Evolutionary conservation across 2,329 filamentous ascomycete species (phyloP).

Genomic region (Neofusicoccum kwambonambiense): DNA sequence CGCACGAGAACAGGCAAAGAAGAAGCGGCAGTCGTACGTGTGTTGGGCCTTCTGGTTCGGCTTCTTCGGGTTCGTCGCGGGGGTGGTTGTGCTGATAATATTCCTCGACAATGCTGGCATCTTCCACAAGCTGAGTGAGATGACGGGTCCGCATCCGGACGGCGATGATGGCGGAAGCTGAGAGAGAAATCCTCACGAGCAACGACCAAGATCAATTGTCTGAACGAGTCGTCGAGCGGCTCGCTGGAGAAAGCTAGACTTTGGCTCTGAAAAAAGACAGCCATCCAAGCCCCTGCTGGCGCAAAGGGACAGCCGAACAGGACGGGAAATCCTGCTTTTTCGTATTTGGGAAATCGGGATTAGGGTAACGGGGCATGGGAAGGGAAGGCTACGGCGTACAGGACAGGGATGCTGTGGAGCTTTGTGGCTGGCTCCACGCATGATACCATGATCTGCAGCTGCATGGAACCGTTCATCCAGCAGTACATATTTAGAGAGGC

Average conservation of each 20-base stretch:
- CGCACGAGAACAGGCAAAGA: slow-evolving; percentile 49
- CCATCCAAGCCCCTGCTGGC: too few relatives aligned
- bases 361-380: background rate
- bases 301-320: background rate
- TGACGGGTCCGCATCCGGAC: background rate
- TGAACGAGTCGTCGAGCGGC: background rate
- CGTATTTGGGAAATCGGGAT: background rate
- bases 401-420: background rate
- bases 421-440: slow-evolving; percentile 2
- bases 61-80: slow-evolving; percentile 47
- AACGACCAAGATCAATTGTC: background rate
- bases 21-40: slow-evolving; percentile 46
- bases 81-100: slow-evolving; percentile 46
- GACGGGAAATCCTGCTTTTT: too few relatives aligned
- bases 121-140: slow-evolving; percentile 8
- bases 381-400: background rate
- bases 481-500: background rate
- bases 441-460: background rate
- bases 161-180: background rate
- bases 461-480: background rate
- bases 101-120: slow-evolving; percentile 38
- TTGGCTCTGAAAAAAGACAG: background rate
- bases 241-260: too few relatives aligned
- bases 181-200: background rate
- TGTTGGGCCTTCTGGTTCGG: slow-evolving; percentile 49